Evolutionary conservation across 140 eudicot species (phyloP), one percentile per base, ranked within the genome.

Genomic region (Oenanthe javanica): DNA sequence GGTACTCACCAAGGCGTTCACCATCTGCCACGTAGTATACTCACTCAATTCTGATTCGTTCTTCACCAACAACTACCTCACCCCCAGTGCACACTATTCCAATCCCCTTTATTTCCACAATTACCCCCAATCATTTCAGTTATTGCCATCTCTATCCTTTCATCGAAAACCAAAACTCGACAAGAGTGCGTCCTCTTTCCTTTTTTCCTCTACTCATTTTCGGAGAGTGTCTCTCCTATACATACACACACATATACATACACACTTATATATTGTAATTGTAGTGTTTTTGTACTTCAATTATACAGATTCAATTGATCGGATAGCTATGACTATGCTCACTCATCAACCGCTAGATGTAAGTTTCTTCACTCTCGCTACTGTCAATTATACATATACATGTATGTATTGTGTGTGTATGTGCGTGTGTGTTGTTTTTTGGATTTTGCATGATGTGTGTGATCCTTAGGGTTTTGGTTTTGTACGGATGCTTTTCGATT

Each of bases 321-420:
- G 47, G 47, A 36, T 38, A 15, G 10, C n/a, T 15, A 69, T 69
- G 74, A 69, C 74, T 69, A 31, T 69, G 74, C 74, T 69, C 46
- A 69, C 74, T 69, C 74, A 69, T 69, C 74, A 31, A 69, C 74
- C 74, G 74, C 46, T 69, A 38, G 74, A 69, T 69, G 74, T 69
- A 69, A 69, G 74, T 69, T 1, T 12, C 46, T 15, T 69, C 46
- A 12, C 74, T 69, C 74, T 67, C 46, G 9, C 74, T 67, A 67
- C 45, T 69, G 3, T 38, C 46, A 69, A 69, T 69, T 69, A 0
- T 14, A 31, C 36, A 31, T 31, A 1, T 64, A 27, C 40, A 7
- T n/a, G n/a, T 19, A 57, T 63, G 71, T 9, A 63, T n/a, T n/a
- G n/a, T n/a, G n/a, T n/a, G n/a, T n/a, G n/a, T n/a, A n/a, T n/a